Conservation (phyloP, 2,329 filamentous ascomycete genomes). For the Arthrobotrys iridis region DNA sequence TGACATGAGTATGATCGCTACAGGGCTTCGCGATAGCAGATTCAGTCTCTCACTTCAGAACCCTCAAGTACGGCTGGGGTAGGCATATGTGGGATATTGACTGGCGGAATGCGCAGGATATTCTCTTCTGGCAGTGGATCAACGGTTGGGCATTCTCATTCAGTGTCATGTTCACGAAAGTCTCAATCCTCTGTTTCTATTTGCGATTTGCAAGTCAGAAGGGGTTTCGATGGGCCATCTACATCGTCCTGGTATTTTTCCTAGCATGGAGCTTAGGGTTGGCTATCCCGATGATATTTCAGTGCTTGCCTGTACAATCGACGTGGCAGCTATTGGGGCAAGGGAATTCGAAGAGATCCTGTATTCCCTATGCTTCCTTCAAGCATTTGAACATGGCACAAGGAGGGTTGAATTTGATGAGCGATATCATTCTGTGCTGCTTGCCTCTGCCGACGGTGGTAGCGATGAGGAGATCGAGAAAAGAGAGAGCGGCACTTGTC, state of each 20-base stretch:
- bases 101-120: slow-evolving; percentile 25
- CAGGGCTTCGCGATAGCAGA: slow-evolving; percentile 40
- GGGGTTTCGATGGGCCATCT: slow-evolving; percentile 35
- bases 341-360: slow-evolving; percentile 4
- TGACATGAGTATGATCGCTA: background rate
- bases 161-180: slow-evolving; percentile 50
- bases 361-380: slow-evolving; percentile 29
- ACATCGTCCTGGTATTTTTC: slow-evolving; percentile 36
- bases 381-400: slow-evolving; percentile 46
- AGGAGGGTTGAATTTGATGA: slow-evolving; percentile 36
- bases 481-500: slow-evolving; percentile 37
- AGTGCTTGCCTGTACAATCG: slow-evolving; percentile 28
- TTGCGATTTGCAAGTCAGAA: slow-evolving; percentile 34
- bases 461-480: slow-evolving; percentile 35
- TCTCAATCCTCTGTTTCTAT: slow-evolving; percentile 50
- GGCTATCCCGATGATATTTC: slow-evolving; percentile 36
- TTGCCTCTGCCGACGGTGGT: slow-evolving; percentile 37
- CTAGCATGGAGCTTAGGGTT: slow-evolving; percentile 46
- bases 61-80: slow-evolving; percentile 46
- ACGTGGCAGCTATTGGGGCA: slow-evolving; percentile 24
- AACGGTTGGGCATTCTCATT: slow-evolving; percentile 52
- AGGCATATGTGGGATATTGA: slow-evolving; percentile 53
- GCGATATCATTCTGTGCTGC: slow-evolving; percentile 46
- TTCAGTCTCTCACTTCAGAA: slow-evolving; percentile 38
- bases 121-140: slow-evolving; percentile 51